Evolutionary conservation across 2,329 filamentous ascomycete species (phyloP).

Genomic region (Lachnellula occidentalis): DNA sequence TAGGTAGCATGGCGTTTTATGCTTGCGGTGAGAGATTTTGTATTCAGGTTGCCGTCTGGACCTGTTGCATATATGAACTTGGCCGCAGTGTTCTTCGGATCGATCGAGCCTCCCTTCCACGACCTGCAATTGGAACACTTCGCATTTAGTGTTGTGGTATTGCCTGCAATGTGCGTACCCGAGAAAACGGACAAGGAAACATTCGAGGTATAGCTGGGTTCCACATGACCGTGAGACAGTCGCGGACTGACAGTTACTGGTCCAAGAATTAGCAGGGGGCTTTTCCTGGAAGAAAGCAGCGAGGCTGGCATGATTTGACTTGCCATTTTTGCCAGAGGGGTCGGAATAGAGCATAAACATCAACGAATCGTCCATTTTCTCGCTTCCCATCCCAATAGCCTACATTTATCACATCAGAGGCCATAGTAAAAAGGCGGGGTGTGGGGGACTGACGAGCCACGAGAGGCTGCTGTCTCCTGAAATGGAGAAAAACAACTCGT

Average conservation of each 20-base stretch:
- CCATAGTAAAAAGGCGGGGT: neutral
- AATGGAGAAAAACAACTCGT: constrained; percentile 50
- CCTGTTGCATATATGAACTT: constrained; percentile 53
- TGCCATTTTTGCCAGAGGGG: constrained; percentile 37
- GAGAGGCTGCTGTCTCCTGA: constrained; percentile 40
- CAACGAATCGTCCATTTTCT: constrained; percentile 46
- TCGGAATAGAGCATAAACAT: constrained; percentile 51
- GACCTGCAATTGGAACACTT: constrained; percentile 48
- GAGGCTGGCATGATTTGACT: no score
- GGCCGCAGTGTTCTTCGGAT: constrained; percentile 43
- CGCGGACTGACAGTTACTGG: constrained; percentile 50
- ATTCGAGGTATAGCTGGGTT: constrained; percentile 42
- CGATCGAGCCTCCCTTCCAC: constrained; percentile 45
- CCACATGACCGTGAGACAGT: constrained; percentile 43
- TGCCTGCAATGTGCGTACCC: constrained; percentile 42
- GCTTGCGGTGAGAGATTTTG: constrained; percentile 38
- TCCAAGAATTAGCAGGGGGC: no score
- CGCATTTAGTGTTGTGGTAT: constrained; percentile 42
- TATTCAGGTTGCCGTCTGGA: constrained; percentile 39
- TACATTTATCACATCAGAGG: constrained; percentile 8
- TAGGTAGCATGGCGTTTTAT: constrained; percentile 49
- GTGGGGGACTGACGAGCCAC: constrained; percentile 38
- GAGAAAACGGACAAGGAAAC: constrained; percentile 41
- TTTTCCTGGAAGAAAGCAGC: no score
- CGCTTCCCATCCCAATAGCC: constrained; percentile 49